Conservation (phyloP, 108 stramenopile species). For the Pelagomonas calceolata region DNA sequence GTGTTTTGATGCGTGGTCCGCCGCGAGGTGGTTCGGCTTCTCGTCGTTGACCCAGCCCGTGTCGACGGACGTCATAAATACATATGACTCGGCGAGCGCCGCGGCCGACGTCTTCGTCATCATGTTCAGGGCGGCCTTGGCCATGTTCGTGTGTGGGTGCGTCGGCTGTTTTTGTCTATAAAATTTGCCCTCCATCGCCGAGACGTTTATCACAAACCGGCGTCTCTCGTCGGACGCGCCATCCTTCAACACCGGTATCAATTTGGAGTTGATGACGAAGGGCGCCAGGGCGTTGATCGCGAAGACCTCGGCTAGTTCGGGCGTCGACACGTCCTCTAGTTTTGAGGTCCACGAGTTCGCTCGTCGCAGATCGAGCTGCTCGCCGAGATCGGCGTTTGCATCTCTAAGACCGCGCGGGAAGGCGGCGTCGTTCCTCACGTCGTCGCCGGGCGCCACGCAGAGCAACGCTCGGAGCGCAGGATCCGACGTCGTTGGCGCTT, state of each 20-base stretch:
- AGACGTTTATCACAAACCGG: conserved; percentile 37
- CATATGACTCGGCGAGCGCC: conserved; percentile 1
- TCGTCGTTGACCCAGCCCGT: conserved; percentile 19
- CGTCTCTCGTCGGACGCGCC: no score
- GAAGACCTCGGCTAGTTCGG: conserved; percentile 79
- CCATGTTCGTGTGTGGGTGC: conserved; percentile 14
- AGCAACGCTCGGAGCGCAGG: conserved; percentile 6
- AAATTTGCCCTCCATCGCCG: conserved; percentile 18
- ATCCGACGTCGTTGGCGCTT: no score
- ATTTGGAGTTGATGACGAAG: conserved; percentile 68
- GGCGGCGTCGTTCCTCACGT: conserved; percentile 49
- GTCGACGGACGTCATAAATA: conserved; percentile 18
- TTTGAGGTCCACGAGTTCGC: conserved; percentile 74
- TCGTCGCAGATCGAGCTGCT: conserved; percentile 68
- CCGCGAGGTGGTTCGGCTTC: conserved; percentile 1
- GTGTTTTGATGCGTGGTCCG: background rate
- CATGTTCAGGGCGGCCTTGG: conserved; percentile 19
- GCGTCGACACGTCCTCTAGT: conserved; percentile 71
- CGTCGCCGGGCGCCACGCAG: conserved; percentile 67
- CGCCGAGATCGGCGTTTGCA: conserved; percentile 52
- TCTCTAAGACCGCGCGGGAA: conserved; percentile 51
- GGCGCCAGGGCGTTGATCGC: conserved; percentile 80
- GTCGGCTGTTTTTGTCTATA: conserved; percentile 9
- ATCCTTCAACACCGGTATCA: conserved; percentile 44
- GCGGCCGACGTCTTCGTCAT: conserved; percentile 1